Conservation (phyloP, 371 early-diverging fungal genomes). For the Circinella minor region DNA sequence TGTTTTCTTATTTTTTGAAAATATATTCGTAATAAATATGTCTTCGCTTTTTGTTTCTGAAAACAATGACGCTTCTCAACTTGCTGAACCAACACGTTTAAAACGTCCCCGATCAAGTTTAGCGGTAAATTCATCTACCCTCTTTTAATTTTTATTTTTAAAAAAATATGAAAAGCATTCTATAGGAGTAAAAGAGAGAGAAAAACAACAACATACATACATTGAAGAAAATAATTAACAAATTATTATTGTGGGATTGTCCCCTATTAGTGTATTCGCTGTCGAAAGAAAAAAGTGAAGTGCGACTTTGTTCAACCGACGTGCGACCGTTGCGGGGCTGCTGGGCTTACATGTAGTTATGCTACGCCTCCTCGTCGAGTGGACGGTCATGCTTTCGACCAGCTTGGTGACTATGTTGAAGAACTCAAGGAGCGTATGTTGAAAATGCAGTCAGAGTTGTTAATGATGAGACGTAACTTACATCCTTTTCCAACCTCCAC, state of each 20-base stretch:
- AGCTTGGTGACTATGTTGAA: constrained; percentile 54
- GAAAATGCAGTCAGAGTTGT: constrained; percentile 51
- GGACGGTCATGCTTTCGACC: constrained; percentile 62
- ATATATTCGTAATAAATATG: constrained; percentile 19
- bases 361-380: constrained; percentile 59
- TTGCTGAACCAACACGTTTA: constrained; percentile 46
- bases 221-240: not conserved
- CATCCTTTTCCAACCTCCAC: constrained; percentile 23
- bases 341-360: constrained; percentile 55
- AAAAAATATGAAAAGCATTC: too few relatives aligned
- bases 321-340: constrained; percentile 60
- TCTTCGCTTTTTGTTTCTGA: constrained; percentile 45
- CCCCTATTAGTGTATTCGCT: constrained; percentile 50
- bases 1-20: too few relatives aligned
- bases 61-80: constrained; percentile 31
- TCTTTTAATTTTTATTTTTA: too few relatives aligned
- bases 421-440: constrained; percentile 55
- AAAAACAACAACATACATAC: too few relatives aligned
- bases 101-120: constrained; percentile 53
- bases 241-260: constrained; percentile 6
- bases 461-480: constrained; percentile 53
- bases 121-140: constrained; percentile 37
- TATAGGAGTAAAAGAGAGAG: too few relatives aligned
- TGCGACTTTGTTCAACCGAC: constrained; percentile 70
- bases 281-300: constrained; percentile 70